phyloP scores from a whole-genome alignment of 2,329 filamentous ascomycete species.

The Penicillium italicum region DNA sequence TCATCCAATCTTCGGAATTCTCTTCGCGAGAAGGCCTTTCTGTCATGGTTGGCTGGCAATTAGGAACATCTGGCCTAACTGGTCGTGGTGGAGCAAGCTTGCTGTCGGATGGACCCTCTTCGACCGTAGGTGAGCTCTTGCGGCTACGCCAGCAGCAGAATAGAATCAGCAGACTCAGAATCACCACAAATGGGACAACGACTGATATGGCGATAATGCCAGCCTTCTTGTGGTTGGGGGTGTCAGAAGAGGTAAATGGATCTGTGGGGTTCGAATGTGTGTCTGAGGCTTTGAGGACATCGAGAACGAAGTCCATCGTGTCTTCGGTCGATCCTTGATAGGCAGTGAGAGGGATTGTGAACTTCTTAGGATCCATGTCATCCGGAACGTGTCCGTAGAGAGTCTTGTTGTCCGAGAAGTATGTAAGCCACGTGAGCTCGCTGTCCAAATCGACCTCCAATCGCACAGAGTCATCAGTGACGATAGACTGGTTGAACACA shows the following conservation, averaged over 20 bases:
- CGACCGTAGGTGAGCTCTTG: conserved; percentile 23
- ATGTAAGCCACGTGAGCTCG: conserved; percentile 49
- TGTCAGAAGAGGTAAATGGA: conserved; percentile 19
- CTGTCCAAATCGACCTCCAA: conserved; percentile 45
- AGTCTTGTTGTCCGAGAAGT: conserved; percentile 43
- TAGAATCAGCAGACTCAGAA: conserved; percentile 29
- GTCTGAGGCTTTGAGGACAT: conserved; percentile 24
- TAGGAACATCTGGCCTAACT: conserved; percentile 21
- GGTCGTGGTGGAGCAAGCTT: conserved; percentile 24
- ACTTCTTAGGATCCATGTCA: conserved; percentile 36
- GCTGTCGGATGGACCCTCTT: conserved; percentile 23
- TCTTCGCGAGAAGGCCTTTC: conserved; percentile 23
- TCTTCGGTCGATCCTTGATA: conserved; percentile 39
- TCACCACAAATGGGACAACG: conserved; percentile 33
- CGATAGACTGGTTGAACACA: conserved; percentile 44
- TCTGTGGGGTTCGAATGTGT: conserved; percentile 18
- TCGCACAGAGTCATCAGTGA: conserved; percentile 41
- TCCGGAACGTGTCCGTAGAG: conserved; percentile 51
- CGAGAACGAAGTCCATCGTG: conserved; percentile 46
- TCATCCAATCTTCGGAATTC: conserved; percentile 22
- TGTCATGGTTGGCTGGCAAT: conserved; percentile 22
- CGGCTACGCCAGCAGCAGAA: conserved; percentile 37
- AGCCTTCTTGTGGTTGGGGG: conserved; percentile 30
- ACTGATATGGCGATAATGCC: conserved; percentile 39
- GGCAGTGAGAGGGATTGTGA: conserved; percentile 46